Percentiles rank a stretch among this genome's conserved stretches.
phyloP scores from a whole-genome alignment of 2,329 filamentous ascomycete genomes.

The Scytalidium lignicola region DNA sequence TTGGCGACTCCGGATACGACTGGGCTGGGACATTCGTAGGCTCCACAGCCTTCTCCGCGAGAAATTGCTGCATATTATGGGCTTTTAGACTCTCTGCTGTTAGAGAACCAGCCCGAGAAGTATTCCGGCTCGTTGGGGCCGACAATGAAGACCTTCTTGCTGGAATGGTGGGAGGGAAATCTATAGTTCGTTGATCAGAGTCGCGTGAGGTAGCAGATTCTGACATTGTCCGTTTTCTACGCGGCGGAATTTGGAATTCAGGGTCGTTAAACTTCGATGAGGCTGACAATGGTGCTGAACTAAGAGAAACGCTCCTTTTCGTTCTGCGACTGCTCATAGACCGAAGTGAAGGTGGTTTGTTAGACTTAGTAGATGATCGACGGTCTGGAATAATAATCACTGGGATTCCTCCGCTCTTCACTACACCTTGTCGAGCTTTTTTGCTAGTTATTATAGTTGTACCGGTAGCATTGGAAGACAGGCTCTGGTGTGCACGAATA shows the following conservation, averaged over 20 bases:
- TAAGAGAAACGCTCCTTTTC: slow-evolving; percentile 47
- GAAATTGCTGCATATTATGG: slow-evolving; percentile 37
- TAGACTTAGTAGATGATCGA: slow-evolving; percentile 42
- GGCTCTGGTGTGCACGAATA: slow-evolving; percentile 30
- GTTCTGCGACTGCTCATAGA: slow-evolving; percentile 57
- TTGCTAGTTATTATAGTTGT: slow-evolving; percentile 46
- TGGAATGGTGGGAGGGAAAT: slow-evolving; percentile 54
- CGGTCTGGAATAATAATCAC: slow-evolving; percentile 59
- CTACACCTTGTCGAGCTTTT: slow-evolving; percentile 52
- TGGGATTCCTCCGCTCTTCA: slow-evolving; percentile 55
- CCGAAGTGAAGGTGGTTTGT: slow-evolving; percentile 48
- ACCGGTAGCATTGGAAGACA: slow-evolving; percentile 42
- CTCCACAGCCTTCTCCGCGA: slow-evolving; percentile 8
- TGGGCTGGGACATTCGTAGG: slow-evolving; percentile 3
- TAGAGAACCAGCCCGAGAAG: slow-evolving; percentile 48
- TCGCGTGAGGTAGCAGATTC: slow-evolving; percentile 24
- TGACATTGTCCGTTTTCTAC: slow-evolving; percentile 20
- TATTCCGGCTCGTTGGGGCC: slow-evolving; percentile 55
- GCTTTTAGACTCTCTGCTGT: slow-evolving; percentile 54
- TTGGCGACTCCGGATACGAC: slow-evolving; percentile 9
- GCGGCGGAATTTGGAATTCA: slow-evolving; percentile 36
- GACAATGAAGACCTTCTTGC: slow-evolving; percentile 56
- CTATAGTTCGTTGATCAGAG: slow-evolving; percentile 45
- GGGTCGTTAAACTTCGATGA: slow-evolving; percentile 38
- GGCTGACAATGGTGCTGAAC: slow-evolving; percentile 40